Base-by-base conservation (phyloP, 306 rosid genomes). In the Prunus dulcis region DNA sequence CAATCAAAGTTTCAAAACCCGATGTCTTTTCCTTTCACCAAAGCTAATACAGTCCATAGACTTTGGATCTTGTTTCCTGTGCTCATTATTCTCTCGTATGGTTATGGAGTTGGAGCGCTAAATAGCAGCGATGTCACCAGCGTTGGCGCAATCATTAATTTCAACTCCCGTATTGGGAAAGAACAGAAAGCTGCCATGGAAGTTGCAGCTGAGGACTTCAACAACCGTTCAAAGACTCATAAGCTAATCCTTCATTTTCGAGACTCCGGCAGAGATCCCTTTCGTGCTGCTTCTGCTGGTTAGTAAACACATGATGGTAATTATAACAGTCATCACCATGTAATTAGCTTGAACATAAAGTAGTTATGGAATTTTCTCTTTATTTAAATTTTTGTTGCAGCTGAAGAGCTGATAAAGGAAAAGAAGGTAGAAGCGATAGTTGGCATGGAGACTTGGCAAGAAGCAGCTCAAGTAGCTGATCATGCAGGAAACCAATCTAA, bases 141-240 rank as follows among this genome's bases (percentile, higher is more conserved):
- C 65, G 72, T 87, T 50, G 93, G 88, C 25, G 85, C 60, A 3
- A 84, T 89, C 71, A 51, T 87, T 45, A 87, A 87, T 76, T 17
- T 80, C 20, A 64, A 12, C 64, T 79, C 88, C 56, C 84, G 20
- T 12, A 75, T 85, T 34, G 91, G 88, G 1, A 85, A 63, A 7
- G 85, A 89, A 10, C 85, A 87, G 51, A 83, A 76, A 81, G 63
- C 64, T 61, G 83, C 87, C 78, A 87, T 87, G 87, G 77, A 87
- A 75, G 73, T 89, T 64, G 88, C 89, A 64, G 81, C 77, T 17
- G 81, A 62, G 70, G 78, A 71, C 41, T 73, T 83, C 82, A 89
- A 87, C 64, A 46, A 45, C 3, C 11, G 2, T 3, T 78, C 86
- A 13, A 74, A 12, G 51, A 5, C 27, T 51, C 68, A 46, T 30